Percentiles rank a stretch among this genome's conserved stretches.
Conservation (phyloP, 805 yeast genomes). For the Candida sakaeoensis region DNA sequence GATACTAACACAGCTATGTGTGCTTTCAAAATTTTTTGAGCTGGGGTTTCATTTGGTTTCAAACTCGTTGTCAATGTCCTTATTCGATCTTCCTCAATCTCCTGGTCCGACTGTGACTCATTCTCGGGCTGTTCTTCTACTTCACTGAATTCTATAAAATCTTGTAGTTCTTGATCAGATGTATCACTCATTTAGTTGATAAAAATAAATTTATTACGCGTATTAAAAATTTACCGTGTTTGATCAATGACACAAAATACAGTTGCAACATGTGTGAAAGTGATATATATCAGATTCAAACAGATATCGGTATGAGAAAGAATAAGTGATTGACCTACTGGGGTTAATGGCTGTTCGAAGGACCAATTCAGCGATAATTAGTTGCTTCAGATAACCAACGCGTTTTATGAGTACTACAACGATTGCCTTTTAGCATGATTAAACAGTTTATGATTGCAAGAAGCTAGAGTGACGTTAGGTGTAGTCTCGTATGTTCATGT, state of each 20-base stretch:
- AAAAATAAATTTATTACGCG: background rate
- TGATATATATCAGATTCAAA: no score
- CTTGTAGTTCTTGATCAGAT: slow-evolving; percentile 24
- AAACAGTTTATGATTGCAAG: no score
- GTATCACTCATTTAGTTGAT: background rate
- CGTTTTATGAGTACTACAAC: no score
- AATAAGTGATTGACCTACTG: no score
- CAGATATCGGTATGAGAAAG: no score
- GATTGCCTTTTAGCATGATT: no score
- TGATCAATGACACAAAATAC: background rate
- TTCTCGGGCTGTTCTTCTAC: slow-evolving; percentile 1
- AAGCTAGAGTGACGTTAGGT: no score
- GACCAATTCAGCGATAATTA: no score
- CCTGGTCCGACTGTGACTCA: slow-evolving; percentile 6
- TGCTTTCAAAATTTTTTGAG: slow-evolving; percentile 51
- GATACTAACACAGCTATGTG: slow-evolving; percentile 79
- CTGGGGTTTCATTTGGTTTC: slow-evolving; percentile 30
- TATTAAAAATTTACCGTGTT: slow-evolving; percentile 1
- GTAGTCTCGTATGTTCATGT: no score
- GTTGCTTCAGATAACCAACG: no score
- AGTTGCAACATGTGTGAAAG: background rate
- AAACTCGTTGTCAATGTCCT: slow-evolving; percentile 19
- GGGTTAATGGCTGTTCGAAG: no score
- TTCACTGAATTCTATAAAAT: slow-evolving; percentile 33
- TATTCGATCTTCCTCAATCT: slow-evolving; percentile 18